These are phyloP conservation scores for Pulveroboletus sp. DNA, from an alignment of 768 basidiomycete genomes.

Conservation along the genomic window DNA sequence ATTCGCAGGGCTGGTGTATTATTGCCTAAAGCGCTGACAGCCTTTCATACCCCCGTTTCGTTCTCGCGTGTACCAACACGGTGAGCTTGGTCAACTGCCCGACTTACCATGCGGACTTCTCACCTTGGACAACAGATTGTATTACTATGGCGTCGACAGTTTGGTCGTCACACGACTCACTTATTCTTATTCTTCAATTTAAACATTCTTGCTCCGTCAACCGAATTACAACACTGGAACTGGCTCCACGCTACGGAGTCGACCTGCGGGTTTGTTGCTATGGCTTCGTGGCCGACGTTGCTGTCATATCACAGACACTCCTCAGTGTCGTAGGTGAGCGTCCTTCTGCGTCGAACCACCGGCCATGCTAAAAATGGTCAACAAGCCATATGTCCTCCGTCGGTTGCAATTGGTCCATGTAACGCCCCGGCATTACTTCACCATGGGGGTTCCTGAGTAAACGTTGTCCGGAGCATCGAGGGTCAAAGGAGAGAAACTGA, in stretches of 20 bases:
- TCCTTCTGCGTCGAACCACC: background rate
- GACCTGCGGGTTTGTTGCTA: slow-evolving; percentile 5
- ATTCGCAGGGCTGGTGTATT: background rate
- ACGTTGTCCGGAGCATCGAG: background rate
- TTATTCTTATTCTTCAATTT: slow-evolving; percentile 12
- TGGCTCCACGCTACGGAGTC: background rate
- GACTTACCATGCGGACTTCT: background rate
- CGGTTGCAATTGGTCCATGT: slow-evolving; percentile 19
- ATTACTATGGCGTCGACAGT: slow-evolving; percentile 8
- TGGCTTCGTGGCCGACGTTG: slow-evolving; percentile 4
- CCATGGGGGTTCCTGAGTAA: background rate
- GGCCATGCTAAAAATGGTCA: background rate
- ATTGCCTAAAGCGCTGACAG: background rate
- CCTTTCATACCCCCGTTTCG: background rate
- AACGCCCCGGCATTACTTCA: background rate
- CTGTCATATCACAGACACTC: slow-evolving; percentile 8
- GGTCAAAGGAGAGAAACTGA: too few species aligned
- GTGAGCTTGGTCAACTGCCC: background rate
- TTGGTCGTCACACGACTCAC: background rate
- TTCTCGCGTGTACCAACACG: background rate
- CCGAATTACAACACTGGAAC: background rate
- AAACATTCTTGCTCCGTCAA: background rate
- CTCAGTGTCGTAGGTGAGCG: slow-evolving; percentile 32
- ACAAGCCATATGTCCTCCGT: slow-evolving; percentile 46
- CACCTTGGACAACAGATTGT: background rate